Conservation (phyloP, 257 asterid species). For the Nicotiana sylvestris region DNA sequence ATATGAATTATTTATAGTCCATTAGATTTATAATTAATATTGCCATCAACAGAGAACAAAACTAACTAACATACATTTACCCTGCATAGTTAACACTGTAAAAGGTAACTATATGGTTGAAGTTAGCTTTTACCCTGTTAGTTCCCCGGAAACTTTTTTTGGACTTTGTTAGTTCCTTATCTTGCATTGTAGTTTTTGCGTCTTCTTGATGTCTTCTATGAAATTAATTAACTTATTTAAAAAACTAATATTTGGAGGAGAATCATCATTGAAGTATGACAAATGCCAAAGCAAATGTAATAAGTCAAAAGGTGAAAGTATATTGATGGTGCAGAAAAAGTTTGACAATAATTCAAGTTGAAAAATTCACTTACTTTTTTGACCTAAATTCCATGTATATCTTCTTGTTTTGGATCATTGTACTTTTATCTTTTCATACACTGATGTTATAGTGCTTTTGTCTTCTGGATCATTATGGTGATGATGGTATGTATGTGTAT, state of each 20-base stretch:
- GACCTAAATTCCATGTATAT: neutral
- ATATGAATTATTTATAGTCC: neutral
- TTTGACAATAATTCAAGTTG: neutral
- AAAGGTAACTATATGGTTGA: neutral
- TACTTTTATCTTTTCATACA: neutral
- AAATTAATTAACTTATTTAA: too few relatives aligned
- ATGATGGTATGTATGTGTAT: neutral
- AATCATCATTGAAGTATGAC: neutral
- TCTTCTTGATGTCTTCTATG: too few relatives aligned
- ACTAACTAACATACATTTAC: neutral
- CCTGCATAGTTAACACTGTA: neutral
- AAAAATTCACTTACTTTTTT: neutral
- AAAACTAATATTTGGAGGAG: neutral
- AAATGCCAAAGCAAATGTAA: neutral
- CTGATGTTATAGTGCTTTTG: neutral
- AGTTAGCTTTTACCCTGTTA: neutral
- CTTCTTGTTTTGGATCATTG: neutral
- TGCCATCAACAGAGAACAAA: neutral
- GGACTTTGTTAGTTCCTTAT: too few relatives aligned
- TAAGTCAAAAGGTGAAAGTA: neutral
- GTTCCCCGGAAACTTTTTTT: too few relatives aligned
- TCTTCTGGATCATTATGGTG: neutral
- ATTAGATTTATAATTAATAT: neutral
- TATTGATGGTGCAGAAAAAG: neutral
- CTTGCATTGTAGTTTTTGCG: too few relatives aligned